phyloP scores from a whole-genome alignment of 805 yeast genomes.

The Cyberlindnera subsufficiens region DNA sequence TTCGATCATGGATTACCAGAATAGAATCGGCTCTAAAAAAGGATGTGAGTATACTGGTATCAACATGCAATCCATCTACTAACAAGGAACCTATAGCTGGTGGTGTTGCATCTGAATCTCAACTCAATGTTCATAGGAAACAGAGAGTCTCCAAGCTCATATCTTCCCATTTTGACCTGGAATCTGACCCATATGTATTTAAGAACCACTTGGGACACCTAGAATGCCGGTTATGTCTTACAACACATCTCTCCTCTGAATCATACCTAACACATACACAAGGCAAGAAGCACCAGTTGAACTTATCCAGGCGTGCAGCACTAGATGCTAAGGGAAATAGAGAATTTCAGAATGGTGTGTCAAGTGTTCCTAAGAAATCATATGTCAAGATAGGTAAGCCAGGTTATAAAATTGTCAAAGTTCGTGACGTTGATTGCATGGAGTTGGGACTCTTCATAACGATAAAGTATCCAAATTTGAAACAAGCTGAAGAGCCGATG shows the following conservation, averaged over 20 bases:
- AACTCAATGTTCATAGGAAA: conserved; percentile 61
- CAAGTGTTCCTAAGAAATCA: conserved; percentile 12
- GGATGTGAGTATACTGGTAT: conserved; percentile 41
- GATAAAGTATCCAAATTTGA: conserved; percentile 47
- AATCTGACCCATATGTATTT: conserved; percentile 77
- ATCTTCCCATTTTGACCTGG: conserved; percentile 50
- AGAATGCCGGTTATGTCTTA: conserved; percentile 81
- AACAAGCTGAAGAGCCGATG: conserved; percentile 44
- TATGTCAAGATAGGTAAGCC: conserved; percentile 60
- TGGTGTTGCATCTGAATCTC: conserved; percentile 74
- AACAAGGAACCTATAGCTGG: conserved; percentile 34
- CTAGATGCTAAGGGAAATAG: conserved; percentile 16
- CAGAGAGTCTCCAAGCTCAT: conserved; percentile 41
- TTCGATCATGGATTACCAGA: conserved; percentile 72
- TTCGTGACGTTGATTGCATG: conserved; percentile 52
- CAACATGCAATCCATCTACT: not conserved
- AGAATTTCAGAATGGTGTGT: conserved; percentile 2
- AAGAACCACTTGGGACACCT: conserved; percentile 77
- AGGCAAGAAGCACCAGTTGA: conserved; percentile 77
- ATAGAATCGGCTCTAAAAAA: conserved; percentile 83
- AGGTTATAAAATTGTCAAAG: conserved; percentile 57
- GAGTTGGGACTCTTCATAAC: conserved; percentile 64
- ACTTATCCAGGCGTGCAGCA: conserved; percentile 57
- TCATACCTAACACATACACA: conserved; percentile 80
- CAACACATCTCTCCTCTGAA: conserved; percentile 74